Evolutionary conservation across 805 yeast species (phyloP).

Genomic region (Metschnikowia colocasiae): DNA sequence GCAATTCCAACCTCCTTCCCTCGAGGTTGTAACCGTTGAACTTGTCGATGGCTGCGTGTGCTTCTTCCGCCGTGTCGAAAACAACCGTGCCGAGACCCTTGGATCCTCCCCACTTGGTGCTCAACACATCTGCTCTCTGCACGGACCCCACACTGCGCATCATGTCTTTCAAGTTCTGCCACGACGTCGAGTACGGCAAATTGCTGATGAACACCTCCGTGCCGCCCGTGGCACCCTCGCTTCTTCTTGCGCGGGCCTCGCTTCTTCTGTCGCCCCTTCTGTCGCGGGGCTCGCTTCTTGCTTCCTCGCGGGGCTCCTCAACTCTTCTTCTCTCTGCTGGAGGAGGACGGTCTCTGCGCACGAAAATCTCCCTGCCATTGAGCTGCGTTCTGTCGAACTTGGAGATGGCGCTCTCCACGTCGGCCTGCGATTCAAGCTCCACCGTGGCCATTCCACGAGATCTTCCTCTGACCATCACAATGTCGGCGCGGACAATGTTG

Average conservation of each 20-base stretch:
- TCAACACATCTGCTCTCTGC: slow-evolving; percentile 75
- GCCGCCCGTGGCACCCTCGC: slow-evolving; percentile 31
- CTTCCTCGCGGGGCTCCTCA: slow-evolving; percentile 21
- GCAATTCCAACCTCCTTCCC: slow-evolving; percentile 76
- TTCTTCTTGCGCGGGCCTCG: slow-evolving; percentile 8
- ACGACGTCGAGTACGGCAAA: slow-evolving; percentile 73
- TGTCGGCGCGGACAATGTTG: slow-evolving; percentile 72
- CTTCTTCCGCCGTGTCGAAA: slow-evolving; percentile 63
- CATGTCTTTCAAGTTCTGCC: slow-evolving; percentile 84
- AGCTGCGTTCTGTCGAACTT: slow-evolving; percentile 62
- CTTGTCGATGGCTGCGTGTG: slow-evolving; percentile 62
- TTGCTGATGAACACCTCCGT: slow-evolving; percentile 74
- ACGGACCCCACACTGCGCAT: slow-evolving; percentile 76
- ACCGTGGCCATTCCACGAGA: slow-evolving; percentile 91
- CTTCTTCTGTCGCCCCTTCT: slow-evolving; percentile 10
- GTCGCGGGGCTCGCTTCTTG: slow-evolving; percentile 12
- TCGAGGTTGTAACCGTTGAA: slow-evolving; percentile 68
- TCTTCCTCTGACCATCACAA: slow-evolving; percentile 72
- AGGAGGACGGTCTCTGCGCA: slow-evolving; percentile 88
- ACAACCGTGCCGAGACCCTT: slow-evolving; percentile 84
- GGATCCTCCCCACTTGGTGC: slow-evolving; percentile 67
- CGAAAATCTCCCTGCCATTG: slow-evolving; percentile 76
- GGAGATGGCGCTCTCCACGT: slow-evolving; percentile 68
- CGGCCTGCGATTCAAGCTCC: slow-evolving; percentile 63
- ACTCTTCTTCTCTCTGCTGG: slow-evolving; percentile 43